phyloP scores from a whole-genome alignment of 176 grass and related monocot species.

The Otatea glauca region DNA sequence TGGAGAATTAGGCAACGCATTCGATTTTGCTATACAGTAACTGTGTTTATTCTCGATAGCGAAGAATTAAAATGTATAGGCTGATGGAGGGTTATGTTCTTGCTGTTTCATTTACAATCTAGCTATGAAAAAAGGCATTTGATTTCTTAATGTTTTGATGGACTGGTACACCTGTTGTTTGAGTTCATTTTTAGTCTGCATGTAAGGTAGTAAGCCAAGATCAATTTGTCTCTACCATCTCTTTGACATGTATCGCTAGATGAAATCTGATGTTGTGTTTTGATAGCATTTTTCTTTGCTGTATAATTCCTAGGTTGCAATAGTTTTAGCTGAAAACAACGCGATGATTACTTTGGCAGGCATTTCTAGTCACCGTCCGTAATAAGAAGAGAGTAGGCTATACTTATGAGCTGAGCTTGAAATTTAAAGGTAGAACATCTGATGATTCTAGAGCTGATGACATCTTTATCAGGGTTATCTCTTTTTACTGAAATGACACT shows the following conservation, averaged over 20 bases:
- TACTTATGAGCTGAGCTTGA: slow-evolving; percentile 83
- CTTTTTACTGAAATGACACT: background rate
- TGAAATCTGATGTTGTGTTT: background rate
- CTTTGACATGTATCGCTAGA: background rate
- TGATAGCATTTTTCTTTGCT: background rate
- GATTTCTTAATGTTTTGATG: background rate
- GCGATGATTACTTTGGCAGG: slow-evolving; percentile 46
- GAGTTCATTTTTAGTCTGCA: background rate
- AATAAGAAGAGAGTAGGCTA: slow-evolving; percentile 96
- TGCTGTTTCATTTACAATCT: background rate
- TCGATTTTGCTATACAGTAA: background rate
- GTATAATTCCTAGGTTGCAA: background rate
- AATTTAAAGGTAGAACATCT: slow-evolving; percentile 66
- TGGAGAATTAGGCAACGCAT: background rate
- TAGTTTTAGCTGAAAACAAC: background rate
- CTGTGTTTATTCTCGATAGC: background rate
- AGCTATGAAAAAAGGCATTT: background rate
- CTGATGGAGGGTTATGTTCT: background rate
- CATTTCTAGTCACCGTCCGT: slow-evolving; percentile 76
- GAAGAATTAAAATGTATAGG: background rate
- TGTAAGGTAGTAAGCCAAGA: background rate
- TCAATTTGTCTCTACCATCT: background rate
- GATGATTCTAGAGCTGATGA: background rate
- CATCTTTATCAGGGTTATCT: background rate
- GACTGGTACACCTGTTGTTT: background rate